phyloP scores from a whole-genome alignment of 305 asterid genomes.

The Fraxinus xanthoxyloides region DNA sequence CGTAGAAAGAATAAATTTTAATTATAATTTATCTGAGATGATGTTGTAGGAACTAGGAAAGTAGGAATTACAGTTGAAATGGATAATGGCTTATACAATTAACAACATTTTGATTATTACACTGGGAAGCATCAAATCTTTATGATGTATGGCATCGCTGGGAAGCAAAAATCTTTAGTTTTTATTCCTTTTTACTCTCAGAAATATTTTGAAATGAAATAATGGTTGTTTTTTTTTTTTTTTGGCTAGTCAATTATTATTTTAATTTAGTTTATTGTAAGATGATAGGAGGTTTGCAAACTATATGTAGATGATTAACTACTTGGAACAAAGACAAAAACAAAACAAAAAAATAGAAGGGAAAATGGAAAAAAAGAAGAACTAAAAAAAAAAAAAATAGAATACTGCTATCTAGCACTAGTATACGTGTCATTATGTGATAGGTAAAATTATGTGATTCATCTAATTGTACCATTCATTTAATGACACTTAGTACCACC shows the following conservation, averaged over 20 bases:
- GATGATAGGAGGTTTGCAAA: neutral
- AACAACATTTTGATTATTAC: neutral
- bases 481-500: no score
- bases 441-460: no score
- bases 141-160: neutral
- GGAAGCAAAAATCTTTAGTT: neutral
- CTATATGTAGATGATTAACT: neutral
- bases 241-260: neutral
- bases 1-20: neutral
- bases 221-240: neutral
- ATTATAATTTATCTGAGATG: neutral
- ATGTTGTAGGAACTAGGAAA: neutral
- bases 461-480: no score
- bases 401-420: no score
- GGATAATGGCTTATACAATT: neutral
- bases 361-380: no score
- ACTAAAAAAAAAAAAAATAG: no score
- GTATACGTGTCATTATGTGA: no score
- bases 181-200: no score
- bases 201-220: neutral
- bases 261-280: neutral
- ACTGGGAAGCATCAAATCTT: neutral
- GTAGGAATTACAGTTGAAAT: neutral
- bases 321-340: neutral
- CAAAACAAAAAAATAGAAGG: no score